These are phyloP conservation scores for Solanum raphanifolium DNA, from an alignment of 257 asterid genomes.

Conservation along the genomic window DNA sequence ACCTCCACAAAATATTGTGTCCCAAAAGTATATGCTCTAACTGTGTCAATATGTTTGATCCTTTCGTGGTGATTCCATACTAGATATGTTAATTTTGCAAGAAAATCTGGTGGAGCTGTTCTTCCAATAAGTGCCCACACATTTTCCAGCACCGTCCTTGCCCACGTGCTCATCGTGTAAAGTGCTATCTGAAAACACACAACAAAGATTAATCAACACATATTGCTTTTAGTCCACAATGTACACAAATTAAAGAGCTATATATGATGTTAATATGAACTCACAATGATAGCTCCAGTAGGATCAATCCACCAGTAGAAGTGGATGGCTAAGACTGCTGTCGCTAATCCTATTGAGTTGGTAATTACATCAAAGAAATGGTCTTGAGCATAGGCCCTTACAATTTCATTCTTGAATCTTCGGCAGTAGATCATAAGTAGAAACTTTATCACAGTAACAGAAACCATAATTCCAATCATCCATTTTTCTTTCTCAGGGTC, in stretches of 20 bases:
- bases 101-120: slow-evolving; percentile 93
- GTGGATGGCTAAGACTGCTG: slow-evolving; percentile 69
- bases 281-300: slow-evolving; percentile 72
- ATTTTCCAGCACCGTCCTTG: slow-evolving; percentile 76
- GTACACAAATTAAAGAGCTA: neutral
- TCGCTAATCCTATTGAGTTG: slow-evolving; percentile 63
- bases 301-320: slow-evolving; percentile 96
- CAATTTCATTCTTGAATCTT: slow-evolving; percentile 68
- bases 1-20: slow-evolving; percentile 88
- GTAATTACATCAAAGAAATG: slow-evolving; percentile 87
- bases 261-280: slow-evolving; percentile 4
- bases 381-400: slow-evolving; percentile 86
- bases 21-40: slow-evolving; percentile 84
- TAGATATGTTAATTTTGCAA: slow-evolving; percentile 63
- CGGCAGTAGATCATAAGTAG: slow-evolving; percentile 70
- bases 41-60: slow-evolving; percentile 77
- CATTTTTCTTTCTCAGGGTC: slow-evolving; percentile 62
- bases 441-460: slow-evolving; percentile 74
- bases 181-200: slow-evolving; percentile 50
- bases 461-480: slow-evolving; percentile 93
- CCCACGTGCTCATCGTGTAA: slow-evolving; percentile 83
- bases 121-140: slow-evolving; percentile 79
- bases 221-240: neutral
- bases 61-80: slow-evolving; percentile 79
- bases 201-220: neutral